phyloP scores from a whole-genome alignment of 345 rosid species.

The Citrus trifoliata region DNA sequence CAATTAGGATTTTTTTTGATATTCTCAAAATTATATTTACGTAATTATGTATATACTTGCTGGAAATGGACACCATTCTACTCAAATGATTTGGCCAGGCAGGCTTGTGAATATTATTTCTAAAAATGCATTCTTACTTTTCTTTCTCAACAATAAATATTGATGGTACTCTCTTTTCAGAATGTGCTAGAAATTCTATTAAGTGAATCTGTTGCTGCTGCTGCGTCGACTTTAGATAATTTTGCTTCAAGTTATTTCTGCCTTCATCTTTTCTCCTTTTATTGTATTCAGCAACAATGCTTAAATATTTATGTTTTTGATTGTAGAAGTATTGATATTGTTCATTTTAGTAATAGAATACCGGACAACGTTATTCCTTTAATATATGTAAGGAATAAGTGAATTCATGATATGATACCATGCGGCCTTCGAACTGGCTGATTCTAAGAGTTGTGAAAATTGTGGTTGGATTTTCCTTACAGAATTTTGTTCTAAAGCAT shows the following conservation, averaged over 20 bases:
- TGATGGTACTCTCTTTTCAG: not conserved
- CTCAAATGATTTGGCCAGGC: not conserved
- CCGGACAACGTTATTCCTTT: not conserved
- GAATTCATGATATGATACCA: not conserved
- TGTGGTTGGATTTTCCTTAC: not conserved
- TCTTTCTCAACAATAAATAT: not conserved
- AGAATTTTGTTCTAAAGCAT: not conserved
- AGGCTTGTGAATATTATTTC: not conserved
- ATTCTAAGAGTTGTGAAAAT: not conserved
- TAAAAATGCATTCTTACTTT: not conserved
- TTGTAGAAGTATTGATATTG: not conserved
- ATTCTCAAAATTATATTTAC: too few relatives aligned
- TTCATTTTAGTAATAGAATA: not conserved
- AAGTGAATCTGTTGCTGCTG: not conserved
- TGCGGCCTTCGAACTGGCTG: not conserved
- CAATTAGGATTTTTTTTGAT: too few relatives aligned
- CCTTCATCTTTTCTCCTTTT: not conserved
- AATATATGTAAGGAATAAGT: not conserved
- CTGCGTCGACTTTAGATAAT: not conserved
- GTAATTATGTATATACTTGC: too few relatives aligned
- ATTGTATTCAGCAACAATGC: not conserved
- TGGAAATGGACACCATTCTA: not conserved
- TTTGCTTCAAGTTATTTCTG: not conserved
- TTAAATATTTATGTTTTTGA: not conserved
- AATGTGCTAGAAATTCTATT: not conserved